Percentiles rank a stretch among this genome's conserved stretches.
phyloP scores from a whole-genome alignment of 2,329 filamentous ascomycete species.

The Rhynchosporium graminicola region DNA sequence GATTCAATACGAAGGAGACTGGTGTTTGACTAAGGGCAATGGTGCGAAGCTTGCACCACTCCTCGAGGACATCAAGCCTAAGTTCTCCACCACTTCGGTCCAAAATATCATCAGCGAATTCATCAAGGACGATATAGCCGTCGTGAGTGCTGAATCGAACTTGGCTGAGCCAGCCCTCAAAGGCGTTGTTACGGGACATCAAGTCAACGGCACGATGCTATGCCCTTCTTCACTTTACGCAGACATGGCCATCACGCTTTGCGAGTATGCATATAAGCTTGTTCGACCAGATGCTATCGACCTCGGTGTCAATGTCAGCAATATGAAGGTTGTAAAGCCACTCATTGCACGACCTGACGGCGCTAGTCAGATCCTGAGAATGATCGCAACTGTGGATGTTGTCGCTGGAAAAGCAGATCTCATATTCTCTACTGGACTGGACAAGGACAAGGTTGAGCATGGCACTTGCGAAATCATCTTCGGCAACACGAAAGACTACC shows the following conservation, averaged over 20 bases:
- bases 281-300: conserved; percentile 56
- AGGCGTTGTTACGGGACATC: conserved; percentile 56
- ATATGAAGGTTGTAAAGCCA: conserved; percentile 70
- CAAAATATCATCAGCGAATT: conserved; percentile 56
- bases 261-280: conserved; percentile 68
- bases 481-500: conserved; percentile 61
- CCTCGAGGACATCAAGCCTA: conserved; percentile 42
- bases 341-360: conserved; percentile 55
- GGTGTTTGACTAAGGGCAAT: conserved; percentile 63
- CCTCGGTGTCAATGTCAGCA: conserved; percentile 62
- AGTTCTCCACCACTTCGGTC: conserved; percentile 57
- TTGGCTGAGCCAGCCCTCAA: conserved; percentile 55
- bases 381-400: conserved; percentile 61
- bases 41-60: conserved; percentile 11
- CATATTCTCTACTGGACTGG: conserved; percentile 60
- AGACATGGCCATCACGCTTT: conserved; percentile 63
- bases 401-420: conserved; percentile 56
- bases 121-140: conserved; percentile 52
- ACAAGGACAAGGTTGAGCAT: conserved; percentile 60
- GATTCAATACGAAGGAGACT: conserved; percentile 66
- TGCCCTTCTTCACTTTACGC: conserved; percentile 59
- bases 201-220: conserved; percentile 59
- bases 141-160: conserved; percentile 56
- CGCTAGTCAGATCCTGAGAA: conserved; percentile 59
- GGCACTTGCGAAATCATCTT: conserved; percentile 62